phyloP scores from a whole-genome alignment of 352 stramenopile species.

The Phytopythium ostracodes region DNA sequence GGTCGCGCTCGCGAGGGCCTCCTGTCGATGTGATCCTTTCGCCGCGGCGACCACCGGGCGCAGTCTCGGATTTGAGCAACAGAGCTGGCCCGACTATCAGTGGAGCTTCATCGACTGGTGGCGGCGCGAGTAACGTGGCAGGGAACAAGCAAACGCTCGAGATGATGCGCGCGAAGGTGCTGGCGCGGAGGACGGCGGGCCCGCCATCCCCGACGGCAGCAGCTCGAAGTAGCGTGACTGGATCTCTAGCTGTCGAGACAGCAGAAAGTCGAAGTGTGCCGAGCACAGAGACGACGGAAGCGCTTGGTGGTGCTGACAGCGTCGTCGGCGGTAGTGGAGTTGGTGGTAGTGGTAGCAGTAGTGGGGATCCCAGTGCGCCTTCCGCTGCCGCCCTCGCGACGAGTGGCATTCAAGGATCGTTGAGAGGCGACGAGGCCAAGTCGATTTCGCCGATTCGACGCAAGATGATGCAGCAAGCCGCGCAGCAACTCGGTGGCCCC shows the following conservation, averaged over 20 bases:
- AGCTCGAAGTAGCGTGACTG: not conserved
- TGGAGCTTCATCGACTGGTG: not conserved
- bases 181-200: slow-evolving; percentile 17
- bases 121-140: not conserved
- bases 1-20: not conserved
- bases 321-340: not conserved
- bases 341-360: not conserved
- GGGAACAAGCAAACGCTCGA: slow-evolving; percentile 29
- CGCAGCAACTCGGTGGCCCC: slow-evolving; percentile 10
- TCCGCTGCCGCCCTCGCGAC: not conserved
- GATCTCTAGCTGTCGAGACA: slow-evolving; percentile 3
- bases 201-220: slow-evolving; percentile 3
- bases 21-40: not conserved
- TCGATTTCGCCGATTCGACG: slow-evolving; percentile 35
- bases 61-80: not conserved
- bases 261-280: slow-evolving; percentile 5
- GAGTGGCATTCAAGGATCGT: slow-evolving; percentile 2
- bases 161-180: slow-evolving; percentile 41
- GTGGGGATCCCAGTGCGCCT: not conserved
- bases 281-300: slow-evolving; percentile 6
- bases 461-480: slow-evolving; percentile 39
- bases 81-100: not conserved
- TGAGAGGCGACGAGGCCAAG: slow-evolving; percentile 8
- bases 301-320: not conserved
- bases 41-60: not conserved